Evolutionary conservation across 306 rosid species (phyloP), one percentile per base, ranked within the genome.

Genomic region (Inga leiocalycina): DNA sequence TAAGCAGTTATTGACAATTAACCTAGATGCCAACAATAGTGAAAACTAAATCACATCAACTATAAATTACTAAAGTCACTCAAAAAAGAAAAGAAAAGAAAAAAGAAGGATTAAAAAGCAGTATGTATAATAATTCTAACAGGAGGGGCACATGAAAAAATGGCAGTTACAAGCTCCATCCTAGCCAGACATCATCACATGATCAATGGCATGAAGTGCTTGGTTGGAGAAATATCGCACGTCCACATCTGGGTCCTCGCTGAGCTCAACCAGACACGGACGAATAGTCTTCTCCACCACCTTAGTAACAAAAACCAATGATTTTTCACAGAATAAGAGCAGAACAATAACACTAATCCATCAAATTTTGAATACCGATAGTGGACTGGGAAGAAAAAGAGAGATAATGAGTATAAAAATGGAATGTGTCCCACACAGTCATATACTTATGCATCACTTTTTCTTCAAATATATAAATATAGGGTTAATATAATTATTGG

Each of bases 161-260:
- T 3, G 39, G 37, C 17, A 56, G 35, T 62, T 10, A 62, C 27
- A 67, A 46, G 80, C 59, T 77, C 82, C 82, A 17, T 71, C 73
- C 90, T 91, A 93, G 88, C 92, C 86, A 71, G 97, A 91, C 93
- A 93, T 91, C 92, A 91, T 89, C 52, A 91, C 87, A 71, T 88
- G 90, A 81, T 93, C 94, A 65, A 89, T 88, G 20, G 93, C 87
- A 71, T 87, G 91, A 71, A 93, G 92, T 56, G 95, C 97, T 87
- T 93, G 94, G 84, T 83, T 89, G 46, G 95, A 89, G 15, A 91
- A 93, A 84, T 84, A 88, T 66, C 97, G 87, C 11, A 93, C 97
- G 77, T 93, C 97, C 54, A 93, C 97, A 82, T 93, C 97, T 17
- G 97, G 97, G 84, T 93, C 97, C 88, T 93, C 93, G 1, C 89